Conservation (phyloP, 768 basidiomycete genomes). For the Sistotremastrum niveocremeum region DNA sequence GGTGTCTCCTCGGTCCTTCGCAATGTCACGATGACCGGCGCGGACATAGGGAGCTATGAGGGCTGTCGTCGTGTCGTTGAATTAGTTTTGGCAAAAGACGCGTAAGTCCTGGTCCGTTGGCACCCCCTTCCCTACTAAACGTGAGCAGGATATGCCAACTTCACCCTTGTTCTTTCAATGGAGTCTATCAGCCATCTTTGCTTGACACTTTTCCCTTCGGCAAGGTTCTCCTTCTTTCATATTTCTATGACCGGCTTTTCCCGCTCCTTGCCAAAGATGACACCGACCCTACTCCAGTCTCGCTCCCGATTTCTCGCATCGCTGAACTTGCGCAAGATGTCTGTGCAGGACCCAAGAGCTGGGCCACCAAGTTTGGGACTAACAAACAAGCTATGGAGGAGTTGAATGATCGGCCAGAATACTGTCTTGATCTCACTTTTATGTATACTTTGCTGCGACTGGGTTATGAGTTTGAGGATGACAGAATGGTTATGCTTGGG, state of each 20-base stretch:
- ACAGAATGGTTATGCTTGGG: slow-evolving; percentile 58
- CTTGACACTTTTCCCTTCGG: slow-evolving; percentile 79
- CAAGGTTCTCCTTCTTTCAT: slow-evolving; percentile 82
- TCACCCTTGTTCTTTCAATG: slow-evolving; percentile 94
- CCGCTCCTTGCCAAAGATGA: slow-evolving; percentile 45
- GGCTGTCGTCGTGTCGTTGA: slow-evolving; percentile 76
- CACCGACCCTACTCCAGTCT: slow-evolving; percentile 12
- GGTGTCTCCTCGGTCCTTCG: slow-evolving; percentile 11
- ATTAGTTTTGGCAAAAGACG: slow-evolving; percentile 89
- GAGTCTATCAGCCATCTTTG: slow-evolving; percentile 92
- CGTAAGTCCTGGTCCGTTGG: slow-evolving; percentile 37
- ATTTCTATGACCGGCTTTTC: slow-evolving; percentile 90
- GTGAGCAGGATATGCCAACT: slow-evolving; percentile 60
- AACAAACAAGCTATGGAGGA: slow-evolving; percentile 45
- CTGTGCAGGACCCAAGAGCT: slow-evolving; percentile 53
- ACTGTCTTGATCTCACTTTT: slow-evolving; percentile 92
- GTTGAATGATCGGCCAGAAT: slow-evolving; percentile 75
- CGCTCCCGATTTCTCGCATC: slow-evolving; percentile 43
- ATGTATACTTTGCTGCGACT: slow-evolving; percentile 79
- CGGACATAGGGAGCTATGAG: slow-evolving; percentile 69
- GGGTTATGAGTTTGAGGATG: slow-evolving; percentile 79
- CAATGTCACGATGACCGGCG: slow-evolving; percentile 80
- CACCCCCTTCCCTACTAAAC: not conserved
- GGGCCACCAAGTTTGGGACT: slow-evolving; percentile 37
- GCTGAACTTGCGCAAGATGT: slow-evolving; percentile 52